Conservation (phyloP, 2,329 filamentous ascomycete genomes). For the Colletotrichum viniferum region DNA sequence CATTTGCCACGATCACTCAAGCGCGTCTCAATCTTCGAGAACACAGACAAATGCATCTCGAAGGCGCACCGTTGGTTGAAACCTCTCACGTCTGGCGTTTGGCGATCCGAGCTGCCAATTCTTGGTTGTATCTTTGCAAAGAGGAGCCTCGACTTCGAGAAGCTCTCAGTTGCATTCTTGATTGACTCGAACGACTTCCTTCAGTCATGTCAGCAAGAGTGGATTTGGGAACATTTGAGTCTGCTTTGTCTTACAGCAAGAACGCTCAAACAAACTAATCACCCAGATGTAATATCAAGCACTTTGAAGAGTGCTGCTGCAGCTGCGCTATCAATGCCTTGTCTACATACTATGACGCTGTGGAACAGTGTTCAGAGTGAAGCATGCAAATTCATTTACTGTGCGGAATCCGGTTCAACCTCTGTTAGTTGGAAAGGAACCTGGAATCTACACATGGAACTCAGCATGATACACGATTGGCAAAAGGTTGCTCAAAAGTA, state of each 20-base stretch:
- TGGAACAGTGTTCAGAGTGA: slow-evolving; percentile 34
- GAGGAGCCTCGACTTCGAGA: slow-evolving; percentile 29
- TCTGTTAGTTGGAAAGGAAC: not conserved
- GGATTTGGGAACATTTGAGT: slow-evolving; percentile 31
- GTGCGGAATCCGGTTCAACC: not conserved
- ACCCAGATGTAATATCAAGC: slow-evolving; percentile 21
- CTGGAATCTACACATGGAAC: not conserved
- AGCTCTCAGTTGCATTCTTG: slow-evolving; percentile 33
- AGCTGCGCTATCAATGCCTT: slow-evolving; percentile 31
- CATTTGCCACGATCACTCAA: slow-evolving; percentile 27
- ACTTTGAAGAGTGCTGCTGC: slow-evolving; percentile 28
- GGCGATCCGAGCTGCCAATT: not conserved
- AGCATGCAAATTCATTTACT: slow-evolving; percentile 39
- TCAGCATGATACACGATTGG: not conserved
- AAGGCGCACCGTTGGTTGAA: not conserved
- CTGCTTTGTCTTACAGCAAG: slow-evolving; percentile 37
- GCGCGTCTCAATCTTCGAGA: slow-evolving; percentile 30
- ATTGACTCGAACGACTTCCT: slow-evolving; percentile 34
- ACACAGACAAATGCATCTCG: slow-evolving; percentile 26
- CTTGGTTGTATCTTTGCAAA: slow-evolving; percentile 26
- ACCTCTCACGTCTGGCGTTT: not conserved
- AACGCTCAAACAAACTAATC: slow-evolving; percentile 23
- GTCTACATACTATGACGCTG: slow-evolving; percentile 33
- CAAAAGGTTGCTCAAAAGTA: not conserved
- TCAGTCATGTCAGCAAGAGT: slow-evolving; percentile 24